Base-by-base conservation (phyloP, 495 filamentous ascomycete genomes). In the Platismatia glauca region DNA sequence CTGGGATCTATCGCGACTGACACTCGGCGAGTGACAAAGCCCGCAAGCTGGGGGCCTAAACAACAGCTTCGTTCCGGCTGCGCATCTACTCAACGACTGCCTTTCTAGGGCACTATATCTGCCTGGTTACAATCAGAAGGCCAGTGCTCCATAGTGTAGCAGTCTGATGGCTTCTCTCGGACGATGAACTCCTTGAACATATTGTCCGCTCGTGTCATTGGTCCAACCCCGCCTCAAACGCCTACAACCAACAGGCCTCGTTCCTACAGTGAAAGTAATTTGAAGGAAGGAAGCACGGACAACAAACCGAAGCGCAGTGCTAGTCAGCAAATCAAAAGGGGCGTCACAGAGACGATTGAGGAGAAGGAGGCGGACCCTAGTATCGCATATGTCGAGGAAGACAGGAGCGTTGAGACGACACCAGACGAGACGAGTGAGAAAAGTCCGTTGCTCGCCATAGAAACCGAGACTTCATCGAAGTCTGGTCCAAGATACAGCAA, bases 181-280 rank as follows among this genome's bases (percentile, higher is more conserved):
- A 91, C 86, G 78, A 98, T 98, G 93, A 97, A 97, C 87, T 95
- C 93, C 70, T 78, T 97, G 79, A 96, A 95, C 76, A 89, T 96
- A 74, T 81, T 98, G 73, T 95, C 90, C 67, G 83, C 89, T 72
- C 86, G 89, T 78, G 89, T 94, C 72, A 85, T 89, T 65, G 86
- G 86, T 68, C 80, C 80, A 72, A 80, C 82, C 63, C 79, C 74
- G 62, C 76, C 78, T 53, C 68, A 74, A 33, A 74, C 68, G 37
- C 71, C 75, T 15, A 62, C 61, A 24, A 64, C 39, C 12, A 68
- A 67, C 53, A 63, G 66, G 35, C 53, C 50, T 31, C 60, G 65
- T 8, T 68, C 68, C 58, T 66, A 65, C 41, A 68, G 62, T 52
- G 68, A 70, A 11, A 61, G 60, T 29, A 70, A 55, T 34, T 27